phyloP scores from a whole-genome alignment of 1,139 yeast genomes.

The Candida gigantensis region DNA sequence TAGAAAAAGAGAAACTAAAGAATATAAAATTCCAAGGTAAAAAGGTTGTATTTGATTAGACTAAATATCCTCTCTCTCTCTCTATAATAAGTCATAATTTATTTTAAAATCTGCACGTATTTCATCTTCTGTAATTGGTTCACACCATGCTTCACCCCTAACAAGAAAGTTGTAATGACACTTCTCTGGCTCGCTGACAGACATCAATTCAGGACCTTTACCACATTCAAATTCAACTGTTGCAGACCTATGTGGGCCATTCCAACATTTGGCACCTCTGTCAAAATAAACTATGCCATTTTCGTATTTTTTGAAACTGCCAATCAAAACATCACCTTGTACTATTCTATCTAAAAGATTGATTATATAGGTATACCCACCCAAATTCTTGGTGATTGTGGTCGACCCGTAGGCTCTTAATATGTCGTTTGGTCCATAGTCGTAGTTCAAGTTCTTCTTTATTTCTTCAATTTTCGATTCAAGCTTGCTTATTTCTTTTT shows the following conservation, averaged over 20 bases:
- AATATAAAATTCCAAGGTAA: constrained; percentile 78
- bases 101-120: constrained; percentile 28
- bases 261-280: constrained; percentile 90
- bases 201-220: constrained; percentile 47
- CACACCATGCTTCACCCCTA: constrained; percentile 72
- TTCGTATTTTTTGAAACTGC: constrained; percentile 43
- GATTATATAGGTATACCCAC: constrained; percentile 71
- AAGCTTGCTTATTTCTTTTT: constrained; percentile 21
- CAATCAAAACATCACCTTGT: constrained; percentile 64
- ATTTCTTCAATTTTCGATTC: constrained; percentile 20
- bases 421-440: constrained; percentile 67
- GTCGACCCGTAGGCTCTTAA: constrained; percentile 57
- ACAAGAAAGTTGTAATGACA: constrained; percentile 74
- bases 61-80: not conserved
- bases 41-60: constrained; percentile 67
- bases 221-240: constrained; percentile 71
- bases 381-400: constrained; percentile 52
- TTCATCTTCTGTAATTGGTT: constrained; percentile 32
- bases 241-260: constrained; percentile 84
- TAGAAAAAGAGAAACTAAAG: constrained; percentile 65
- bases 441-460: constrained; percentile 22
- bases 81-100: constrained; percentile 25
- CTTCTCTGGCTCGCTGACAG: constrained; percentile 85
- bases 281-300: constrained; percentile 43
- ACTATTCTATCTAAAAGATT: constrained; percentile 58